These are phyloP conservation scores for Fusarium drepaniforme DNA, from an alignment of 2,329 filamentous ascomycete genomes.

Conservation along the genomic window DNA sequence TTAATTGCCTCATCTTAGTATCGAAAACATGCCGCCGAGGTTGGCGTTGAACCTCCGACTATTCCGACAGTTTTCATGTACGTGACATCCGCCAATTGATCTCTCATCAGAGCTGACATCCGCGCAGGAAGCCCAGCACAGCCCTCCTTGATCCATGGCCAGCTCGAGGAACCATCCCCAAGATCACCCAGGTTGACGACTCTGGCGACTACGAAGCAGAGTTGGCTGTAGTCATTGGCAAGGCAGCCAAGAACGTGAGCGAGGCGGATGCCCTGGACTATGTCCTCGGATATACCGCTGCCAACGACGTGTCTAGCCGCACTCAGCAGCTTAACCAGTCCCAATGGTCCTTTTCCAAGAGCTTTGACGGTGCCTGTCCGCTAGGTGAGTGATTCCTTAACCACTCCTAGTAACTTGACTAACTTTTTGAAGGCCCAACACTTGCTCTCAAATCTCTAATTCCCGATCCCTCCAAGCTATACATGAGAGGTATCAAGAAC, in stretches of 20 bases:
- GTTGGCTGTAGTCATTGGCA: constrained; percentile 67
- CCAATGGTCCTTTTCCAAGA: constrained; percentile 63
- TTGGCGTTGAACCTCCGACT: constrained; percentile 63
- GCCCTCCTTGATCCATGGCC: constrained; percentile 67
- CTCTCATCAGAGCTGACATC: not conserved
- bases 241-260: constrained; percentile 63
- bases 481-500: constrained; percentile 69
- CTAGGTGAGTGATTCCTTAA: constrained; percentile 44
- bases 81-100: not conserved
- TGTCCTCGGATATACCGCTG: constrained; percentile 72
- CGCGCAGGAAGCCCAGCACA: constrained; percentile 62
- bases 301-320: constrained; percentile 70
- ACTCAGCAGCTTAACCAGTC: constrained; percentile 44
- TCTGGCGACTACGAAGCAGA: constrained; percentile 71
- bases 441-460: constrained; percentile 71
- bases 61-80: constrained; percentile 68
- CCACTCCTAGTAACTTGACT: not conserved
- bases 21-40: constrained; percentile 58
- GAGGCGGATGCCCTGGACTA: constrained; percentile 69
- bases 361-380: constrained; percentile 68
- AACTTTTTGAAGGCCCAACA: constrained; percentile 65
- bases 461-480: constrained; percentile 67
- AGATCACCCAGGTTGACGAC: constrained; percentile 60
- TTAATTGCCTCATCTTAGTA: constrained; percentile 43
- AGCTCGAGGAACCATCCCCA: constrained; percentile 64